Conservation (phyloP, 2,329 filamentous ascomycete species). For the Geosmithia flava region DNA sequence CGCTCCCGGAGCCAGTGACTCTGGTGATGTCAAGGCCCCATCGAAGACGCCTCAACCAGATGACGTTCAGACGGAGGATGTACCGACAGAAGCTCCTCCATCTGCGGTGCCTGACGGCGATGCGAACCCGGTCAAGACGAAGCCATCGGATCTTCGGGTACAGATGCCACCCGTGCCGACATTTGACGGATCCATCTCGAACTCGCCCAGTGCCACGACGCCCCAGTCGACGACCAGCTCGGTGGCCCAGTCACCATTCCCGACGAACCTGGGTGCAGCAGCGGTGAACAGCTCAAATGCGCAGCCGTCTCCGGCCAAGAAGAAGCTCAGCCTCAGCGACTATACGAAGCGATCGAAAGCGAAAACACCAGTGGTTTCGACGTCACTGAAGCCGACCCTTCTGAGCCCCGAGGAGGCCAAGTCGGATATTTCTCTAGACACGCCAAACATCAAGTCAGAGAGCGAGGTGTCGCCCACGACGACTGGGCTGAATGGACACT, state of each 20-base stretch:
- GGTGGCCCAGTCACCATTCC: constrained; percentile 34
- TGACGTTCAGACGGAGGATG: constrained; percentile 18
- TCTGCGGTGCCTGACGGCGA: not conserved
- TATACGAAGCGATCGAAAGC: constrained; percentile 49
- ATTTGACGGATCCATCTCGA: constrained; percentile 28
- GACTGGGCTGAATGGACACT: constrained; percentile 13
- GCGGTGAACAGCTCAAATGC: constrained; percentile 29
- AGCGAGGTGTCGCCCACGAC: constrained; percentile 10
- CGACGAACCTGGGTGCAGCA: constrained; percentile 20
- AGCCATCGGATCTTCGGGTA: constrained; percentile 34
- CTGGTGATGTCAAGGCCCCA: constrained; percentile 8
- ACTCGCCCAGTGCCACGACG: constrained; percentile 21
- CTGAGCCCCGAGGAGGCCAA: constrained; percentile 23
- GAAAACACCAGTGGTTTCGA: constrained; percentile 14
- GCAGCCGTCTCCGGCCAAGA: constrained; percentile 49
- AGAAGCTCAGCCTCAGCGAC: constrained; percentile 55
- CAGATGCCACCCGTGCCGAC: constrained; percentile 43
- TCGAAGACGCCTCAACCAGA: constrained; percentile 10
- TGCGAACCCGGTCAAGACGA: constrained; percentile 17
- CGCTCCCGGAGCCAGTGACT: constrained; percentile 1
- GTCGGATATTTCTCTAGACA: constrained; percentile 19
- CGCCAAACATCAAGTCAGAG: constrained; percentile 14
- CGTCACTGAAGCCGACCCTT: constrained; percentile 18
- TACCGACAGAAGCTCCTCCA: constrained; percentile 3
- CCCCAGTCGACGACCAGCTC: constrained; percentile 33